Conservation (phyloP, 2,329 filamentous ascomycete species). For the Aspergillus spinulosporus region DNA sequence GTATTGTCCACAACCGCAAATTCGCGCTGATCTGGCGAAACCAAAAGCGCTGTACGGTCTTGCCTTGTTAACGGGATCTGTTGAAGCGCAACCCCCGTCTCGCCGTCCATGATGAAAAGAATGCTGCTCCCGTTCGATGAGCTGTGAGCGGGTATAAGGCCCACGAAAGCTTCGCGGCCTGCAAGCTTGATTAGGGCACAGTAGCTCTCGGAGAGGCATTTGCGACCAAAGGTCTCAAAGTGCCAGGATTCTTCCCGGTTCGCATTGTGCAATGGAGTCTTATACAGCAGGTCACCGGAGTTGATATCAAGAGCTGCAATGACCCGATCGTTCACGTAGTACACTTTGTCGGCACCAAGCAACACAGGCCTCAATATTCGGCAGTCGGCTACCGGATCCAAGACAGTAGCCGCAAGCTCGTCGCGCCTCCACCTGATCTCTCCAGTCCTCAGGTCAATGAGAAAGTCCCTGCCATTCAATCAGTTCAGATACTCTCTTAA, state of each 20-base stretch:
- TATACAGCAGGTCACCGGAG: neutral
- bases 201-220: neutral
- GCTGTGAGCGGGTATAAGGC: neutral
- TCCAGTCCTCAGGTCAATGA: neutral
- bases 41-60: neutral
- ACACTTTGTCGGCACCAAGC: neutral
- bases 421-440: neutral
- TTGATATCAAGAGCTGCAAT: neutral
- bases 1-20: neutral
- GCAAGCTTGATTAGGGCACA: neutral
- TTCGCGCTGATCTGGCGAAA: neutral
- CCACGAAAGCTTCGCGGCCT: neutral
- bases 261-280: neutral
- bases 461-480: too few relatives aligned
- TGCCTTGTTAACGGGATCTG: neutral
- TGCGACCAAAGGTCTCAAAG: neutral
- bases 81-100: neutral
- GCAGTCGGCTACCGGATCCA: neutral
- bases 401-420: neutral
- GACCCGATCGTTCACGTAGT: neutral
- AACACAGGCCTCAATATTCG: neutral
- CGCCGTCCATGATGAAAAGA: neutral
- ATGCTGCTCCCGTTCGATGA: neutral
- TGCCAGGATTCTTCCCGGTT: neutral
- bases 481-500: too few relatives aligned